A percentile compares a stretch with the other conserved stretches of the same genome.
phyloP scores from a whole-genome alignment of 129 eudicot species.

The Dittrichia graveolens region DNA sequence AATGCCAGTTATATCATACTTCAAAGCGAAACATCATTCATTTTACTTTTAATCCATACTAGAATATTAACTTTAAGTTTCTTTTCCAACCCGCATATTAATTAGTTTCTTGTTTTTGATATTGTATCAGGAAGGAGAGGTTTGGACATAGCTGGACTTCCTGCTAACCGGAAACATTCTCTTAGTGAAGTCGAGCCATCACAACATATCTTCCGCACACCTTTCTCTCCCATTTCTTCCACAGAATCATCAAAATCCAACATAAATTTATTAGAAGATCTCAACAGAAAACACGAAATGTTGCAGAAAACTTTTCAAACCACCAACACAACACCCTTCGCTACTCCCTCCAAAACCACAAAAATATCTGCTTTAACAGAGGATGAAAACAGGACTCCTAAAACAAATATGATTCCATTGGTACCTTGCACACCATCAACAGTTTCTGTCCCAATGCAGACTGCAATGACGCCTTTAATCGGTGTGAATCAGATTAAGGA shows the following conservation, averaged over 20 bases:
- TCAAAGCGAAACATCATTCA: too few relatives aligned
- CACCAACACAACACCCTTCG: slow-evolving; percentile 44
- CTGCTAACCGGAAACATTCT: slow-evolving; percentile 52
- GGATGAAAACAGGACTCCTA: slow-evolving; percentile 78
- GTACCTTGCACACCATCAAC: slow-evolving; percentile 66
- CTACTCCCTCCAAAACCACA: slow-evolving; percentile 63
- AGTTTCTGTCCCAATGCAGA: slow-evolving; percentile 74
- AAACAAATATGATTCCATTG: slow-evolving; percentile 37
- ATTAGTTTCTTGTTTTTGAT: background rate
- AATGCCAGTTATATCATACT: too few relatives aligned
- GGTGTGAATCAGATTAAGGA: slow-evolving; percentile 28
- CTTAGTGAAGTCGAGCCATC: slow-evolving; percentile 48
- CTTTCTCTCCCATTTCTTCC: slow-evolving; percentile 80
- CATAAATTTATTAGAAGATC: slow-evolving; percentile 44
- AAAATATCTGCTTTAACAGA: slow-evolving; percentile 22
- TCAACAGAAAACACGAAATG: slow-evolving; percentile 56
- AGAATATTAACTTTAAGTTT: too few relatives aligned
- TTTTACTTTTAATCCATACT: too few relatives aligned
- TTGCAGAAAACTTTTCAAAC: slow-evolving; percentile 46
- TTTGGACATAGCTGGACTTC: slow-evolving; percentile 70
- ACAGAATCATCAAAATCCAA: slow-evolving; percentile 64
- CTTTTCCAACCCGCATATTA: too few relatives aligned
- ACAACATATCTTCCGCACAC: slow-evolving; percentile 55
- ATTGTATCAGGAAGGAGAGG: slow-evolving; percentile 61
- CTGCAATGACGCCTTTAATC: slow-evolving; percentile 56